A percentile compares a stretch with the other conserved stretches of the same genome.
Conservation (phyloP, 495 filamentous ascomycete genomes). For the Aspergillus wentii region DNA sequence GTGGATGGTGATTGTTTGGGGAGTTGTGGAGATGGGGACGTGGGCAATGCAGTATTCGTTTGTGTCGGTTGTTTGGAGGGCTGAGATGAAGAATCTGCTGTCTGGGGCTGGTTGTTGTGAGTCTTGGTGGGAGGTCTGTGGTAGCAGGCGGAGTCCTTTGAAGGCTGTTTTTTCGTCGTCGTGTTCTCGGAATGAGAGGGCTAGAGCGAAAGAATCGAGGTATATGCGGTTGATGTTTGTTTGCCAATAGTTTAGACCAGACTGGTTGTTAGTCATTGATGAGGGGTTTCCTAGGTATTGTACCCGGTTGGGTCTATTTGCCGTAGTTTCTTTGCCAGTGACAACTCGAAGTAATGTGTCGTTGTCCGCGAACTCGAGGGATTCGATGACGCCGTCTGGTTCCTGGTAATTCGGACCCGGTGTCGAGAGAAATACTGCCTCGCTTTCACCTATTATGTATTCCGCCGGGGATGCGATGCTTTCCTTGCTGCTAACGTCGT, state of each 20-base stretch:
- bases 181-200: constrained; percentile 3
- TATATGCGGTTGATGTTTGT: constrained; percentile 11
- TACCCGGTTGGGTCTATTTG: constrained; percentile 10
- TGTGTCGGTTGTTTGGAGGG: constrained; percentile 6
- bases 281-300: constrained; percentile 15
- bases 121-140: constrained; percentile 1
- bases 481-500: constrained; percentile 2
- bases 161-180: constrained; percentile 8
- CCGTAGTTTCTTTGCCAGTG: constrained; percentile 11
- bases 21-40: neutral
- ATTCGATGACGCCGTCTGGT: constrained; percentile 15
- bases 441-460: constrained; percentile 5
- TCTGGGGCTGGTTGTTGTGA: neutral
- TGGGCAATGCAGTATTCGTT: constrained; percentile 13
- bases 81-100: constrained; percentile 11
- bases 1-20: constrained; percentile 4
- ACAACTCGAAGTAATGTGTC: constrained; percentile 16
- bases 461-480: constrained; percentile 7
- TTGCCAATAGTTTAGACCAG: constrained; percentile 14
- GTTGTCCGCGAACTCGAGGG: constrained; percentile 15
- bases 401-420: constrained; percentile 9
- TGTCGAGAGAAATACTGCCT: constrained; percentile 1
- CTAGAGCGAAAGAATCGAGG: constrained; percentile 13
- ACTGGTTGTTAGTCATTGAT: neutral
- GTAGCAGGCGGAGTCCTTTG: constrained; percentile 12